Evolutionary conservation across 495 filamentous ascomycete genomes (phyloP), one percentile per base, ranked within the genome.

Genomic region (Penicillium pulvis): DNA sequence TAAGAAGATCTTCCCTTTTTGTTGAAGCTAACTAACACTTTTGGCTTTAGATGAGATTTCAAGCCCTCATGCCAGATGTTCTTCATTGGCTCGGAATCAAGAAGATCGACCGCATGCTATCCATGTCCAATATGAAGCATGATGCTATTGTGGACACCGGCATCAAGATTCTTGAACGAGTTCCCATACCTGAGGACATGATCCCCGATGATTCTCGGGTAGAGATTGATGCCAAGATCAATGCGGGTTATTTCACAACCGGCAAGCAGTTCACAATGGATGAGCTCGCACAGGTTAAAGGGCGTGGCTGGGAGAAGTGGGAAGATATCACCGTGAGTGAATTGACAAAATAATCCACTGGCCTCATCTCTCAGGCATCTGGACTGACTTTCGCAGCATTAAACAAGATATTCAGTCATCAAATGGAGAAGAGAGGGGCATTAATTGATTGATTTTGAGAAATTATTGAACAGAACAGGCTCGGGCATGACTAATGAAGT

Each of bases 121-220:
- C 90, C 74, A 98, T 98, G 94, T 94, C 90, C 69, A 95, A 97
- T 77, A 98, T 98, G 94, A 98, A 98, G 77, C 86, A 98, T 73
- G 94, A 98, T 79, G 94, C 94, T 53, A 98, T 98, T 69, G 93
- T 98, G 48, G 84, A 91, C 26, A 92, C 95, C 74, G 94, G 94
- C 41, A 98, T 98, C 65, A 88, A 91, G 53, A 98, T 98, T 67
- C 79, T 88, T 64, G 93, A 98, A 75, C 87, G 94, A 53, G 85
- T 98, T 43, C 93, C 94, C 41, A 92, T 98, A 49, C 94, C 94
- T 20, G 93, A 97, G n/a, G 87, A 90, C 30, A 87, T 93, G 85
- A 97, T 98, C 62, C 94, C 94, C 39, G 90, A 87, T 63, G 94
- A 98, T 75, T 95, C 91, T 51, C 84, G 94, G 52, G 94, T 98